phyloP scores from a whole-genome alignment of 2,329 filamentous ascomycete genomes.

The Claviceps capensis region DNA sequence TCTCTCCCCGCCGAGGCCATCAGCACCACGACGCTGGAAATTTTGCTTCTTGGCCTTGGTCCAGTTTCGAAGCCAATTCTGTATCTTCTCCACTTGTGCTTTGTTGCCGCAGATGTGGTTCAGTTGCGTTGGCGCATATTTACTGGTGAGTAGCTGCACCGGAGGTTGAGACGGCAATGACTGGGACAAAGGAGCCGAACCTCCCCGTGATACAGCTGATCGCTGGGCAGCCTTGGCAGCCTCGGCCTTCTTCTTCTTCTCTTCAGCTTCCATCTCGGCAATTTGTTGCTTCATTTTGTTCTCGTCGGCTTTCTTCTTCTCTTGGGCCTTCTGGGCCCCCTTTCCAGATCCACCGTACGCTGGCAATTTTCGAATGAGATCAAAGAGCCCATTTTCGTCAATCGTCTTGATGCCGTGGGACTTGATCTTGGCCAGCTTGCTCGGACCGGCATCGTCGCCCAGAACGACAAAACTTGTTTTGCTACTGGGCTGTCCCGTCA shows the following conservation, averaged over 20 bases:
- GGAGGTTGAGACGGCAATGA: conserved; percentile 27
- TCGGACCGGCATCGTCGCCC: conserved; percentile 81
- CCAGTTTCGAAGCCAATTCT: conserved; percentile 77
- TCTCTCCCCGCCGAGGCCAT: conserved; percentile 70
- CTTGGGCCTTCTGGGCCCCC: conserved; percentile 70
- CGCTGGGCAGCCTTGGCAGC: conserved; percentile 35
- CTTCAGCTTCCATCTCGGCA: conserved; percentile 73
- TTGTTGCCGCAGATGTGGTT: conserved; percentile 95
- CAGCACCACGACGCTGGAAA: conserved; percentile 71
- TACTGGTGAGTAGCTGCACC: conserved; percentile 77
- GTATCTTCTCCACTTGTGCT: conserved; percentile 73
- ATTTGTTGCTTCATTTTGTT: conserved; percentile 70
- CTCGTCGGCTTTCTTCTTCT: conserved; percentile 76
- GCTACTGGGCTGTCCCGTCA: conserved; percentile 70
- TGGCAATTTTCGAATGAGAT: conserved; percentile 67
- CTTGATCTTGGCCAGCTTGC: conserved; percentile 77
- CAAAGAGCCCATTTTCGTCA: conserved; percentile 82
- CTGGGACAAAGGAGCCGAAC: conserved; percentile 19
- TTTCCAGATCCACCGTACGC: conserved; percentile 79
- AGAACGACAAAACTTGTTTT: conserved; percentile 93
- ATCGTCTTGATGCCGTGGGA: conserved; percentile 77
- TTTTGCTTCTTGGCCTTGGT: conserved; percentile 61
- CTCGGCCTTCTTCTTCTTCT: conserved; percentile 45
- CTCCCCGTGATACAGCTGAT: conserved; percentile 19
- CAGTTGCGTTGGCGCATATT: conserved; percentile 78